A percentile compares a stretch with the other conserved stretches of the same genome.
These are phyloP conservation scores for Blastomyces parvus DNA, from an alignment of 2,329 filamentous ascomycete genomes.

Conservation along the genomic window DNA sequence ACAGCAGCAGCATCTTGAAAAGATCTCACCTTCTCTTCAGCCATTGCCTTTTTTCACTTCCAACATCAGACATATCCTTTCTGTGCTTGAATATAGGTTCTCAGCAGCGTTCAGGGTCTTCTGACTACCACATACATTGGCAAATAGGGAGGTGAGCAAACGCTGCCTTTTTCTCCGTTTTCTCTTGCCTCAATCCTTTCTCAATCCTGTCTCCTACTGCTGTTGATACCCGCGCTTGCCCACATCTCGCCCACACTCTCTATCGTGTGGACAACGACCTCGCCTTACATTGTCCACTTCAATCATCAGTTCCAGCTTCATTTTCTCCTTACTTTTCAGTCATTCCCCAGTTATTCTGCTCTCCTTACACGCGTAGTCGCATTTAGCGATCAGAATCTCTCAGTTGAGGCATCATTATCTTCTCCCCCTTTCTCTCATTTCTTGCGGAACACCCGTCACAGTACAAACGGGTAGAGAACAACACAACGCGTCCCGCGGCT, in stretches of 20 bases:
- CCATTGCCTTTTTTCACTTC: background rate
- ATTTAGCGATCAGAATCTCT: background rate
- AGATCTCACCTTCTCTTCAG: background rate
- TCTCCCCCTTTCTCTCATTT: background rate
- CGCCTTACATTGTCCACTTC: background rate
- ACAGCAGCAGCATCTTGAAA: background rate
- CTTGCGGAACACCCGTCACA: background rate
- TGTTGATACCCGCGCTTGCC: background rate
- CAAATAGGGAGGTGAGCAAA: background rate
- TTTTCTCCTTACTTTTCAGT: constrained; percentile 5
- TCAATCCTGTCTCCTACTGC: background rate
- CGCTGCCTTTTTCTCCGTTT: too few relatives aligned
- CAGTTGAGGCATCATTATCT: background rate
- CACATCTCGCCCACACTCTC: background rate
- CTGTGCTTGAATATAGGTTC: background rate
- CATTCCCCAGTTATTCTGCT: constrained; percentile 3
- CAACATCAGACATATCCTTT: background rate
- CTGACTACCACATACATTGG: too few relatives aligned
- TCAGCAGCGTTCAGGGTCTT: too few relatives aligned
- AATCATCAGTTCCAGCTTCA: background rate
- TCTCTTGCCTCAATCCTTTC: background rate
- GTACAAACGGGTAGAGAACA: background rate
- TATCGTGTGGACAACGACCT: background rate
- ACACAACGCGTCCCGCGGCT: background rate
- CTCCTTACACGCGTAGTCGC: background rate